Conservation (phyloP, 768 basidiomycete genomes). For the Phanerochaete sordida region DNA sequence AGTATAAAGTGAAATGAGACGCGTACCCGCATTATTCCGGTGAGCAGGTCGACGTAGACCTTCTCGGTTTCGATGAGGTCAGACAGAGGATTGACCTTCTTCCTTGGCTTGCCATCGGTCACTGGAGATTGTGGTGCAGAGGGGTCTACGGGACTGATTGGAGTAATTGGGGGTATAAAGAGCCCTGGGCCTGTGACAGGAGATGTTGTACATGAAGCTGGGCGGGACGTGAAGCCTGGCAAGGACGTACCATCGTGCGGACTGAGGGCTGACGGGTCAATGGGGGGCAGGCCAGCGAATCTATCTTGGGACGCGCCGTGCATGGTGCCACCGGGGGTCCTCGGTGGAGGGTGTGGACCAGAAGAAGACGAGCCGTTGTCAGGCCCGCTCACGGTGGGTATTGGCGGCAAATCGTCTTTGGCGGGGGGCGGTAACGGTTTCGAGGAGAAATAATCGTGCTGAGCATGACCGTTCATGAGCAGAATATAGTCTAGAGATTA, state of each 20-base stretch:
- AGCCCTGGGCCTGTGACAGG: slow-evolving; percentile 7
- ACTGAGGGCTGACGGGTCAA: slow-evolving; percentile 12
- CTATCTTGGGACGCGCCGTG: neutral
- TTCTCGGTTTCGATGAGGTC: slow-evolving; percentile 96
- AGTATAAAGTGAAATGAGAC: slow-evolving; percentile 26
- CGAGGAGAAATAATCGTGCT: slow-evolving; percentile 5
- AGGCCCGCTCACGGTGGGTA: slow-evolving; percentile 19
- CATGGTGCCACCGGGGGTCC: slow-evolving; percentile 13
- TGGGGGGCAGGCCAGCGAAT: slow-evolving; percentile 7
- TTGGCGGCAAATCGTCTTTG: slow-evolving; percentile 28
- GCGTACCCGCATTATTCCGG: slow-evolving; percentile 86
- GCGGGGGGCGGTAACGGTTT: slow-evolving; percentile 28
- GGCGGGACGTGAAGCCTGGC: neutral
- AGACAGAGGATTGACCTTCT: slow-evolving; percentile 75
- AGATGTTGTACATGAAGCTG: neutral
- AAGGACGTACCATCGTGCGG: slow-evolving; percentile 2
- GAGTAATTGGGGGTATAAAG: slow-evolving; percentile 5
- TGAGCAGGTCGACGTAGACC: slow-evolving; percentile 84
- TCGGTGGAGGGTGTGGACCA: slow-evolving; percentile 23
- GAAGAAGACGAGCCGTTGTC: slow-evolving; percentile 6
- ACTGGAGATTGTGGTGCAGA: slow-evolving; percentile 23
- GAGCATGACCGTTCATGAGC: slow-evolving; percentile 18
- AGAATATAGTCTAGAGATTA: neutral
- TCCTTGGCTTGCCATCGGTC: slow-evolving; percentile 50
- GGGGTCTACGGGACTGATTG: slow-evolving; percentile 18